These are phyloP conservation scores for Alisma plantagoaquatica DNA, from an alignment of 106 monocot species.

Conservation along the genomic window DNA sequence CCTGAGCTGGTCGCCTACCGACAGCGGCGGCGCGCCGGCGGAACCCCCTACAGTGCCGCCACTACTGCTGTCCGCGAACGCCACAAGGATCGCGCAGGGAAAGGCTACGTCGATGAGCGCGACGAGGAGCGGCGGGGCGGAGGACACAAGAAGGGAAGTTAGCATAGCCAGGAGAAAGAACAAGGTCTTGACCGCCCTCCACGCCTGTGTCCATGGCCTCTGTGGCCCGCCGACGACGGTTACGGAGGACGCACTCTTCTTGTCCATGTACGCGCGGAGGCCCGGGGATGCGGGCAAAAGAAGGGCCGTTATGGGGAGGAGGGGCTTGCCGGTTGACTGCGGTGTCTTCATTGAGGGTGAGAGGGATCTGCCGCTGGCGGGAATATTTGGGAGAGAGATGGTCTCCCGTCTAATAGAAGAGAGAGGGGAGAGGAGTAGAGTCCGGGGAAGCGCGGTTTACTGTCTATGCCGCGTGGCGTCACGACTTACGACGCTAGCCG, in stretches of 20 bases:
- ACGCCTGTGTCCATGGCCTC: neutral
- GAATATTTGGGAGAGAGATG: no score
- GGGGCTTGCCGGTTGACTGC: no score
- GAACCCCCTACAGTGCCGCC: no score
- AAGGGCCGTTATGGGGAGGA: neutral
- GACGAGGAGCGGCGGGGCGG: constrained; percentile 6
- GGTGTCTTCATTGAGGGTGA: no score
- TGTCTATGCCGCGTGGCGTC: no score
- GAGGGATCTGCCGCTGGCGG: no score
- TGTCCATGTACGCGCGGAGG: neutral
- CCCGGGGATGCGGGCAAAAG: neutral
- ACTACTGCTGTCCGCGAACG: neutral
- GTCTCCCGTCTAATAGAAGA: no score
- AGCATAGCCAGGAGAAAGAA: constrained; percentile 8
- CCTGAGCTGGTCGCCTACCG: no score
- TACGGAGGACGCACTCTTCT: neutral
- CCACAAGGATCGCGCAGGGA: constrained; percentile 2
- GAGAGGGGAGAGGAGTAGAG: no score
- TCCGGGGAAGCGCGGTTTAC: no score
- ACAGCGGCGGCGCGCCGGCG: constrained; percentile 15
- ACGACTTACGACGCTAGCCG: no score
- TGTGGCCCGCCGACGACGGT: neutral
- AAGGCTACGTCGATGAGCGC: constrained; percentile 6
- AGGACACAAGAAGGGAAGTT: constrained; percentile 1
- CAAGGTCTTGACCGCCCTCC: constrained; percentile 7